Evolutionary conservation across 1,284 basidiomycete genomes (phyloP).

Genomic region (Sporisorium reilianum): DNA sequence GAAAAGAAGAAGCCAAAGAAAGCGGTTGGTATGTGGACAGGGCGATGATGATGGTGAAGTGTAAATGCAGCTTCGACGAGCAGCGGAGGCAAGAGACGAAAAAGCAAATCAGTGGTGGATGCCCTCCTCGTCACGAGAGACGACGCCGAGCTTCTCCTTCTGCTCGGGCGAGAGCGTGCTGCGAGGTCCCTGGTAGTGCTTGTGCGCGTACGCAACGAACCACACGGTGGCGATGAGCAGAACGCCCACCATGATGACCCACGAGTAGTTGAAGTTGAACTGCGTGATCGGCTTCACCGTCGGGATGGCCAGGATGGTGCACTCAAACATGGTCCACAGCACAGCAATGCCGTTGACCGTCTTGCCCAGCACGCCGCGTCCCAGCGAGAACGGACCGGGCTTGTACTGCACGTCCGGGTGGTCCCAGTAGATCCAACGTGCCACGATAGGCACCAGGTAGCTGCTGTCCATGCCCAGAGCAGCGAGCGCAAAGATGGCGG

Average conservation of each 20-base stretch:
- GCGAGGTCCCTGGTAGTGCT: conserved; percentile 71
- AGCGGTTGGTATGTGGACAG: conserved; percentile 29
- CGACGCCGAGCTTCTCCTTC: conserved; percentile 59
- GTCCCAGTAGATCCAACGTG: conserved; percentile 77
- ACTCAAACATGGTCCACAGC: conserved; percentile 71
- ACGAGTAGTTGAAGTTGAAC: conserved; percentile 58
- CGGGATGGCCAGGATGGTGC: conserved; percentile 60
- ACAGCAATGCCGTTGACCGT: conserved; percentile 78
- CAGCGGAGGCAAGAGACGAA: not conserved
- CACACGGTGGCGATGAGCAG: conserved; percentile 70
- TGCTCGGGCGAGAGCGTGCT: conserved; percentile 59
- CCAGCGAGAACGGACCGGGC: conserved; percentile 90
- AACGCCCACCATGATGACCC: conserved; percentile 70
- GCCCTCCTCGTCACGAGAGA: conserved; percentile 50
- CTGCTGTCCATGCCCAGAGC: conserved; percentile 85
- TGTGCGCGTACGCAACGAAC: conserved; percentile 71
- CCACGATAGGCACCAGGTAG: conserved; percentile 69
- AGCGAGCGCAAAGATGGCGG: conserved; percentile 70
- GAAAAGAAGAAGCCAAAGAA: not conserved
- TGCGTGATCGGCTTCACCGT: conserved; percentile 49
- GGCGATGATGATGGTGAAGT: not conserved
- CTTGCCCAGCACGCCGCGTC: conserved; percentile 78
- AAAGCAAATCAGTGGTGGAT: conserved; percentile 33
- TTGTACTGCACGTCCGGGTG: conserved; percentile 85
- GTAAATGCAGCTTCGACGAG: not conserved